Conservation (phyloP, 2,329 filamentous ascomycete genomes). For the Sclerotinia spermophila region DNA sequence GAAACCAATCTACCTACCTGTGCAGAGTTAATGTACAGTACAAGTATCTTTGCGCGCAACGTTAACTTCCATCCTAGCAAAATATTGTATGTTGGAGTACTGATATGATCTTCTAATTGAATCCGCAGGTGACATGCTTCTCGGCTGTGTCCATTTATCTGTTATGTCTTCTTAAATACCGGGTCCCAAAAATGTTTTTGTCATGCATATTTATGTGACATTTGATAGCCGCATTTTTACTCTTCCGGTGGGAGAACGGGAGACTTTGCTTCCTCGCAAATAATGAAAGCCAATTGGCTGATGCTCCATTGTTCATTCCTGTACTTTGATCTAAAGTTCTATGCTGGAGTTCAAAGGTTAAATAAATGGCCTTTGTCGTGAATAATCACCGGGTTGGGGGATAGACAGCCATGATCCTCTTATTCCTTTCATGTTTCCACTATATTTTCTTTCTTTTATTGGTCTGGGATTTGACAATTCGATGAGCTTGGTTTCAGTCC, state of each 20-base stretch:
- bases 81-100: neutral
- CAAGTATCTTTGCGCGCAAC: neutral
- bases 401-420: neutral
- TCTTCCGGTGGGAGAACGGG: neutral
- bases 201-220: neutral
- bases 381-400: neutral
- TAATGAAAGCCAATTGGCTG: neutral
- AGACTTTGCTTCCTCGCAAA: neutral
- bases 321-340: neutral
- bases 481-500: neutral
- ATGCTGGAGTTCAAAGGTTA: neutral
- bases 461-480: neutral
- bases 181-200: neutral
- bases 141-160: neutral
- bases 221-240: neutral
- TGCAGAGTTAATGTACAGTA: neutral
- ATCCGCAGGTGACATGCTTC: neutral
- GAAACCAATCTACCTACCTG: neutral
- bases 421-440: neutral
- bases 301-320: neutral
- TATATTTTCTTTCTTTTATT: neutral
- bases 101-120: neutral
- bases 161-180: neutral
- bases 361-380: neutral
- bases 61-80: neutral